phyloP scores from a whole-genome alignment of 257 asterid genomes.

The Solanum clarkiae region DNA sequence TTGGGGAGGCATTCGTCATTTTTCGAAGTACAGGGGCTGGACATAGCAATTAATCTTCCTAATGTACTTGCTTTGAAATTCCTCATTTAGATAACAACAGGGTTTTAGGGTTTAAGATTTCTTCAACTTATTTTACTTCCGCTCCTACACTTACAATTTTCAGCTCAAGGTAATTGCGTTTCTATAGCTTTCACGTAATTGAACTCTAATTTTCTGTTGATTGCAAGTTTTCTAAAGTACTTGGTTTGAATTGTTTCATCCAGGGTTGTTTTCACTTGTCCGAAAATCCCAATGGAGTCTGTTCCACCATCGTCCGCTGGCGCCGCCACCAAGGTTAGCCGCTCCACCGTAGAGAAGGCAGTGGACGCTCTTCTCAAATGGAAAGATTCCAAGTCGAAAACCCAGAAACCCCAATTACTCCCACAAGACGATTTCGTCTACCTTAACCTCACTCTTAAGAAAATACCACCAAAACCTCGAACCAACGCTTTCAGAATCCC shows the following conservation, averaged over 20 bases:
- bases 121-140: not conserved
- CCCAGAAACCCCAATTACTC: slow-evolving; percentile 50
- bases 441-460: slow-evolving; percentile 64
- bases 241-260: not conserved
- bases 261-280: not conserved
- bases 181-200: not conserved
- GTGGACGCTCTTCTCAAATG: slow-evolving; percentile 44
- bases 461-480: slow-evolving; percentile 59
- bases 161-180: not conserved
- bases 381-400: slow-evolving; percentile 34
- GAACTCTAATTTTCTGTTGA: not conserved
- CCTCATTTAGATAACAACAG: not conserved
- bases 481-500: slow-evolving; percentile 48
- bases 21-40: not conserved
- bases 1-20: not conserved
- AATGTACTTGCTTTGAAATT: not conserved
- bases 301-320: slow-evolving; percentile 1
- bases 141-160: not conserved
- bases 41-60: not conserved
- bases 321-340: slow-evolving; percentile 4
- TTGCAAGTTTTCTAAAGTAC: not conserved
- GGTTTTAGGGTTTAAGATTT: not conserved
- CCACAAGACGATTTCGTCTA: slow-evolving; percentile 65
- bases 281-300: not conserved
- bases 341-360: slow-evolving; percentile 26